Conservation (phyloP, 1,284 basidiomycete species). For the Malassezia globosa region DNA sequence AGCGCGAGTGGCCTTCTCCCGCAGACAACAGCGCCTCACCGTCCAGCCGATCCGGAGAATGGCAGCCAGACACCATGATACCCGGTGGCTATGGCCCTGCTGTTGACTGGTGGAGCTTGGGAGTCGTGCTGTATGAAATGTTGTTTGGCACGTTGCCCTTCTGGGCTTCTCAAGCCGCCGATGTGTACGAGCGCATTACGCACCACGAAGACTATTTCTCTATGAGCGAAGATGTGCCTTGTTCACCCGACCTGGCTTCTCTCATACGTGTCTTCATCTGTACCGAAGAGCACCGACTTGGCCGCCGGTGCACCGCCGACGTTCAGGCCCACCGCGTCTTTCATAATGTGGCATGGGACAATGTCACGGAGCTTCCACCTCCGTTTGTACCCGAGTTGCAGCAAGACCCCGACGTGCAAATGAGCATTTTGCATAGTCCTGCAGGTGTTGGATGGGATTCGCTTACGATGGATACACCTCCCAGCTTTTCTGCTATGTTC, state of each 20-base stretch:
- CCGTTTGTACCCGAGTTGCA: conserved; percentile 28
- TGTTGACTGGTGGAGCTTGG: conserved; percentile 46
- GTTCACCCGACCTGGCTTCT: conserved; percentile 17
- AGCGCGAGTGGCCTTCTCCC: conserved; percentile 9
- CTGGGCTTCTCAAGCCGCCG: conserved; percentile 34
- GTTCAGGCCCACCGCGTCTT: conserved; percentile 30
- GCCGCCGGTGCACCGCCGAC: conserved; percentile 22
- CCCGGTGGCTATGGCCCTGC: conserved; percentile 42
- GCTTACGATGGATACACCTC: conserved; percentile 25
- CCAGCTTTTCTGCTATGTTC: conserved; percentile 37
- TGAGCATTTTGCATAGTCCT: conserved; percentile 19
- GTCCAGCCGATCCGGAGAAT: not conserved
- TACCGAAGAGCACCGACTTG: conserved; percentile 22
- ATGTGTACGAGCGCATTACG: conserved; percentile 39
- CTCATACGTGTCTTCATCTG: conserved; percentile 28
- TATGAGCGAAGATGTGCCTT: conserved; percentile 19
- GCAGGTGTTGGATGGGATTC: not conserved
- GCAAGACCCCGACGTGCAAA: conserved; percentile 5
- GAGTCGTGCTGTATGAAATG: conserved; percentile 45
- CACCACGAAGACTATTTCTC: conserved; percentile 26
- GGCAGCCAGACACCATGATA: conserved; percentile 12
- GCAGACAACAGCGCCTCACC: not conserved
- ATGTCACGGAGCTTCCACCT: conserved; percentile 21
- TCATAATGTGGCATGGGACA: conserved; percentile 29
- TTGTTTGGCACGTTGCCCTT: conserved; percentile 38